phyloP scores from a whole-genome alignment of 495 filamentous ascomycete species.

The Chaetomidium leptoderma region DNA sequence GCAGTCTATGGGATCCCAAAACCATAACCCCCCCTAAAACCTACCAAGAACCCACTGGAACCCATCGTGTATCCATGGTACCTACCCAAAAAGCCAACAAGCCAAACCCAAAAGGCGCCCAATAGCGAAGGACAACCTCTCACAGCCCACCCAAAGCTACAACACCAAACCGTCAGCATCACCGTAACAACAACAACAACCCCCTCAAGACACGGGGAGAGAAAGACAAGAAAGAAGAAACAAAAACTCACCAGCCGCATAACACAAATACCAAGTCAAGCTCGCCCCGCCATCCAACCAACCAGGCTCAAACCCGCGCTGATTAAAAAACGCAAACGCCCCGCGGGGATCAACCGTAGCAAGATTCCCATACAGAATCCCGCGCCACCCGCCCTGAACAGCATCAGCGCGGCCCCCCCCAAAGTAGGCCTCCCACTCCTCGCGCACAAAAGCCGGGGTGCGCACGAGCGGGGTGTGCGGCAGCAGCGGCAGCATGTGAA shows the following conservation, averaged over 20 bases:
- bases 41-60: no score
- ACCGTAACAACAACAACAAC: not conserved
- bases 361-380: constrained; percentile 77
- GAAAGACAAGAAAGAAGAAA: not conserved
- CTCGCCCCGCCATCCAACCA: constrained; percentile 85
- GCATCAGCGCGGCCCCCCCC: constrained; percentile 53
- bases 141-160: constrained; percentile 14
- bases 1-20: not conserved
- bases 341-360: constrained; percentile 68
- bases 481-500: constrained; percentile 91
- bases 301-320: constrained; percentile 57
- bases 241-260: constrained; percentile 55
- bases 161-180: not conserved
- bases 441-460: constrained; percentile 60
- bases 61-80: not conserved
- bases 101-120: no score
- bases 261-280: constrained; percentile 85
- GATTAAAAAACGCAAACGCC: constrained; percentile 70
- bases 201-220: not conserved
- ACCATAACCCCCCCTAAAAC: not conserved
- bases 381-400: constrained; percentile 74
- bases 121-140: not conserved
- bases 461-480: constrained; percentile 67
- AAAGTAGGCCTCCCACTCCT: constrained; percentile 88
- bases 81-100: not conserved